Conservation (phyloP, 2,329 filamentous ascomycete genomes). For the Epichloe typhina region DNA sequence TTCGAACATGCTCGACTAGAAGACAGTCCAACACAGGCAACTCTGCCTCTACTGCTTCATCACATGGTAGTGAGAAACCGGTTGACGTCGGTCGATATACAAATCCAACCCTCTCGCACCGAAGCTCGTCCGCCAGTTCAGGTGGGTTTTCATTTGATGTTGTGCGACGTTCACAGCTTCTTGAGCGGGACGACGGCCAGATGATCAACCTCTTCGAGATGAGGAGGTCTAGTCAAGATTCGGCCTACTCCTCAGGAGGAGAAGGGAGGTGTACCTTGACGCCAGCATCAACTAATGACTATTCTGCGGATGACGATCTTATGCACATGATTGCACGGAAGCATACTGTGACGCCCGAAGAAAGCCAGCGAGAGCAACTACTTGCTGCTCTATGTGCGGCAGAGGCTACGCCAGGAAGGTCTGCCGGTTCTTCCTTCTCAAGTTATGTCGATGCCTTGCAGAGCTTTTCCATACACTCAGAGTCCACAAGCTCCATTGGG, state of each 20-base stretch:
- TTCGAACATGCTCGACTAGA: not conserved
- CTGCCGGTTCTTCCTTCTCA: not conserved
- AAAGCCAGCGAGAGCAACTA: conserved; percentile 1
- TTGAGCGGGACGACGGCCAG: not conserved
- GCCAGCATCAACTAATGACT: not conserved
- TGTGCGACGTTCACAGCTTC: not conserved
- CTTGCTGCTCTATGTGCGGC: not conserved
- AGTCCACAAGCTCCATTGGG: not conserved
- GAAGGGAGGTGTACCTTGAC: not conserved
- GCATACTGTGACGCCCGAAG: conserved; percentile 1
- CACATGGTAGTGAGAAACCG: not conserved
- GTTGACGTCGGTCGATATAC: not conserved
- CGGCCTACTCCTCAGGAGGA: not conserved
- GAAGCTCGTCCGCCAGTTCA: not conserved
- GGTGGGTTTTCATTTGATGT: not conserved
- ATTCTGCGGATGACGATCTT: not conserved
- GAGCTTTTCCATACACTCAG: not conserved
- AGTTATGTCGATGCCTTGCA: not conserved
- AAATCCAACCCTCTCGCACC: not conserved
- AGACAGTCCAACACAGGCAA: not conserved
- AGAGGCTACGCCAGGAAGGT: not conserved
- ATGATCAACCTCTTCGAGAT: conserved; percentile 1
- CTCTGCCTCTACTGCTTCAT: not conserved
- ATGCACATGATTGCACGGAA: not conserved
- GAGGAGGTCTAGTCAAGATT: not conserved